Evolutionary conservation across 805 yeast genomes (phyloP), one percentile per base, ranked within the genome.

Genomic region (Wickerhamomyces sydowiorum): DNA sequence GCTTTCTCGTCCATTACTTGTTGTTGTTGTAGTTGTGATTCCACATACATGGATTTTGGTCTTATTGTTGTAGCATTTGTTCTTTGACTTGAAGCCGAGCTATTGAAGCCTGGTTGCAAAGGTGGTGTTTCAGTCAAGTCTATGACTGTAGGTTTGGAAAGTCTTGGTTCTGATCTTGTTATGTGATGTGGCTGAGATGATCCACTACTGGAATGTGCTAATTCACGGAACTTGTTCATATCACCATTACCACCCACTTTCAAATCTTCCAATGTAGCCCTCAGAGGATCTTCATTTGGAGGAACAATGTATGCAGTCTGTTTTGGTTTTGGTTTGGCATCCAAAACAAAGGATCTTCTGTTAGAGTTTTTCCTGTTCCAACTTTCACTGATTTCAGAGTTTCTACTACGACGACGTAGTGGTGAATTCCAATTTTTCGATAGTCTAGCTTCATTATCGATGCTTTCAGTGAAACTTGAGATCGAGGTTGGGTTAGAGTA

Each of bases 211-310:
- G 22, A 52, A 54, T 33, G 56, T 59, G 43, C 17, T 14, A 18
- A n/a, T 53, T 66, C 63, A 48, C 65, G 59, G 40, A 67, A 54
- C 28, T 64, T 67, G 22, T 56, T 56, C 61, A 61, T 61, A 47
- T 64, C 65, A 20, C 70, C 76, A 55, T 72, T 61, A 22, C 75
- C 63, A 40, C 70, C 70, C 15, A 62, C 50, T 32, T 62, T 61
- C 38, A 67, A 51, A 38, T 69, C 70, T 43, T 73, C 75, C 40
- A 78, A 57, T 2, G 80, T 80, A 3, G 78, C 75, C 27, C 76
- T 70, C 35, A 78, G 57, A 8, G 82, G 82, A 50, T 78, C 80
- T 17, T 52, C 54, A 36, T 48, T 42, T 2, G 51, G 47, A 15
- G 53, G 45, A 10, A 50, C 43, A 14, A 50, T 42, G 19, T 39